These are phyloP conservation scores for Panicum miliaceum DNA, from an alignment of 176 grass and related monocot species.

Conservation along the genomic window DNA sequence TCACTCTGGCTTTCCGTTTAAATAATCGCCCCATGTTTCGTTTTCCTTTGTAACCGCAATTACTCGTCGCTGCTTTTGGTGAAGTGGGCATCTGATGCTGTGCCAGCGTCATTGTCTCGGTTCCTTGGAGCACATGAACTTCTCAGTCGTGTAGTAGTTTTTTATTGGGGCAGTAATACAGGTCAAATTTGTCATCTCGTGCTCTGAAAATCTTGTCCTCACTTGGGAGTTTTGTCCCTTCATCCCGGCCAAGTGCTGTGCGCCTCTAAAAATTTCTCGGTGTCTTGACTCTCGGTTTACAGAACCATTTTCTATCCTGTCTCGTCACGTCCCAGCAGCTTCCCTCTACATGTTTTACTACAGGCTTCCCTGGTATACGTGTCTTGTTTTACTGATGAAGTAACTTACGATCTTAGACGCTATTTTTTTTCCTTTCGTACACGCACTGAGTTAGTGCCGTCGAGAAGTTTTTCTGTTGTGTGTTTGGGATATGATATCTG, in stretches of 20 bases:
- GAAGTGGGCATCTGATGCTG: slow-evolving; percentile 38
- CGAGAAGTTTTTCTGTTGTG: neutral
- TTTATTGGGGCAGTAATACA: slow-evolving; percentile 47
- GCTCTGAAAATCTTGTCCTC: slow-evolving; percentile 37
- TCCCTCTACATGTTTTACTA: neutral
- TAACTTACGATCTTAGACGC: neutral
- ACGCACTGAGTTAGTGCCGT: neutral
- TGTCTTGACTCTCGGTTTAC: slow-evolving; percentile 15
- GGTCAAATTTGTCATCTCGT: slow-evolving; percentile 62
- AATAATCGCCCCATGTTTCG: slow-evolving; percentile 9
- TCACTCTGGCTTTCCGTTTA: neutral
- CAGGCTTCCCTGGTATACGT: neutral
- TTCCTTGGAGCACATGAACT: slow-evolving; percentile 53
- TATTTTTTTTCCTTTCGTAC: neutral
- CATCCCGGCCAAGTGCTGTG: slow-evolving; percentile 38
- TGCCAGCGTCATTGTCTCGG: slow-evolving; percentile 46
- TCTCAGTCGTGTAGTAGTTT: neutral
- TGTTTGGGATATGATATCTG: neutral
- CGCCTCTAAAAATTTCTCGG: slow-evolving; percentile 25
- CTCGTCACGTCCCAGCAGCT: slow-evolving; percentile 35
- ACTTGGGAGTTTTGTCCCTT: slow-evolving; percentile 29
- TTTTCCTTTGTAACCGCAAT: slow-evolving; percentile 3
- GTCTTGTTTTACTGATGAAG: neutral
- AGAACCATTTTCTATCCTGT: slow-evolving; percentile 25
- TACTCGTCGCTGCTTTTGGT: slow-evolving; percentile 20